phyloP scores from a whole-genome alignment of 2,329 filamentous ascomycete species.

The Alternaria ethzedia region DNA sequence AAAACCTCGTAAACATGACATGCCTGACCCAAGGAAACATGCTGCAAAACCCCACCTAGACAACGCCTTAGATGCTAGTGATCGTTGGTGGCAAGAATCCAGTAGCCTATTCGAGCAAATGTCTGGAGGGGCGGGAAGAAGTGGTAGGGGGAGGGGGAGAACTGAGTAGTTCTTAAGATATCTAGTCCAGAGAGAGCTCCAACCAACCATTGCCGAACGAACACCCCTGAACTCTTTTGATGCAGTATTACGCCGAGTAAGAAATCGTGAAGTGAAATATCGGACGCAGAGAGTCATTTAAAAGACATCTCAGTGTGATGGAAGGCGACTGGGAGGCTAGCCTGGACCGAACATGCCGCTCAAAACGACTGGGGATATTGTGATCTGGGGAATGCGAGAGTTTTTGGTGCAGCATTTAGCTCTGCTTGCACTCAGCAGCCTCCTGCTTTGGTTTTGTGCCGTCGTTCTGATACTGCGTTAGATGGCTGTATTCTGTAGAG shows the following conservation, averaged over 20 bases:
- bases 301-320: conserved; percentile 3
- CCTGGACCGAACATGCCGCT: conserved; percentile 5
- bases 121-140: conserved; percentile 7
- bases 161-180: conserved; percentile 33
- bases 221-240: conserved; percentile 29
- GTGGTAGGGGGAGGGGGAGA: conserved; percentile 14
- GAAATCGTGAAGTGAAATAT: conserved; percentile 24
- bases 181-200: conserved; percentile 28
- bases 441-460: conserved; percentile 54
- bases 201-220: conserved; percentile 19
- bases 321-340: conserved; percentile 7
- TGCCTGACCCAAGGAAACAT: conserved; percentile 12
- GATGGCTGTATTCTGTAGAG: background rate
- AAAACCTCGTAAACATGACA: conserved; percentile 7
- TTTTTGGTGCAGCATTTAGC: conserved; percentile 33
- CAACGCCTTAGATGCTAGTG: conserved; percentile 28
- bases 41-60: conserved; percentile 22
- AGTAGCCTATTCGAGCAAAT: conserved; percentile 7
- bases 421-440: conserved; percentile 55
- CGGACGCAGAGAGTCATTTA: conserved; percentile 16
- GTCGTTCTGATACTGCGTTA: conserved; percentile 42
- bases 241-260: conserved; percentile 38
- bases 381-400: conserved; percentile 7
- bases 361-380: conserved; percentile 19
- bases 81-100: conserved; percentile 11